Conservation (phyloP, 352 stramenopile species). For the Pythium pyrilobum region DNA sequence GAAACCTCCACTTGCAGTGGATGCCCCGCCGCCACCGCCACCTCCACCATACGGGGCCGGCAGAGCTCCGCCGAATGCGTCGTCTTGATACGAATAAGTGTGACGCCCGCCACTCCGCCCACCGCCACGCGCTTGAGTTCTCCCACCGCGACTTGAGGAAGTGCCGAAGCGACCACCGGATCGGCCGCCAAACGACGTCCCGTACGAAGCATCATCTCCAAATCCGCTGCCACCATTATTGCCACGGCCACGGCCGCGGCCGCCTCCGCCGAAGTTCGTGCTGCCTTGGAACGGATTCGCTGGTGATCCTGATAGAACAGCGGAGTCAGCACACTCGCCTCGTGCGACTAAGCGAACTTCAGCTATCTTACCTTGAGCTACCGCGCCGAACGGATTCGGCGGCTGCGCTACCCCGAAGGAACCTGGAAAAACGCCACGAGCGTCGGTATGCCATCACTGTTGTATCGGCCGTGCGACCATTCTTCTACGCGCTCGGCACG, state of each 20-base stretch:
- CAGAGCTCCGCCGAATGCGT: not conserved
- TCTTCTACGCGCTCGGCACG: too few species aligned
- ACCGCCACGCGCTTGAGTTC: constrained; percentile 1
- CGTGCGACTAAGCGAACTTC: not conserved
- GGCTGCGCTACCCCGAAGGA: constrained; percentile 11
- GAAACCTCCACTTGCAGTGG: not conserved
- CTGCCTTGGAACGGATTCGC: constrained; percentile 18
- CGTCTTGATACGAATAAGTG: not conserved
- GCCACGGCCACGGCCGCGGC: not conserved
- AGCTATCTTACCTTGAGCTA: constrained; percentile 12
- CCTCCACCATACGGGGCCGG: not conserved
- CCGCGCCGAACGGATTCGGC: constrained; percentile 13
- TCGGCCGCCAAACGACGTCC: constrained; percentile 7
- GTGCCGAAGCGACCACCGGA: not conserved
- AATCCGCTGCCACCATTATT: not conserved
- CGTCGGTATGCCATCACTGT: constrained; percentile 18
- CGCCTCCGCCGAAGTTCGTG: not conserved
- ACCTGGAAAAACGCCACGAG: constrained; percentile 18
- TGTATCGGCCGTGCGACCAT: too few species aligned
- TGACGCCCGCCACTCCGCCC: constrained; percentile 7
- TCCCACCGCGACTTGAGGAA: constrained; percentile 5
- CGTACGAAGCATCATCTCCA: not conserved
- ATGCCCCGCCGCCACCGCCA: not conserved
- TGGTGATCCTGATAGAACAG: constrained; percentile 6
- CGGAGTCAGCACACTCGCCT: not conserved